phyloP scores from a whole-genome alignment of 768 basidiomycete genomes.

The Boletus rubescentipes region DNA sequence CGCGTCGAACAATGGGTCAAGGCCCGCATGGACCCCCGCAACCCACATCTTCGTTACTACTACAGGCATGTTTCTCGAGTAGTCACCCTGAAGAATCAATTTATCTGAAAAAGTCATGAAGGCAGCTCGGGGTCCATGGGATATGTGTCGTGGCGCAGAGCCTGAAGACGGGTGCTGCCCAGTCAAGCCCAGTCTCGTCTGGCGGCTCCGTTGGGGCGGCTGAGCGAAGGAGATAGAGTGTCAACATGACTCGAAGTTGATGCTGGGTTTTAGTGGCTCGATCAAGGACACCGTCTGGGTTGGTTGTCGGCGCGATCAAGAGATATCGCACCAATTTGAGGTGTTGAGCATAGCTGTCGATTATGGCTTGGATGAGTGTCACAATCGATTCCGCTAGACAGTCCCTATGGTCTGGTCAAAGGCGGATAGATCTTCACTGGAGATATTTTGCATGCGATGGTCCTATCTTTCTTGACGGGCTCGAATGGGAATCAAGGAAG shows the following conservation, averaged over 20 bases:
- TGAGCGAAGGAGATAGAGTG: conserved; percentile 25
- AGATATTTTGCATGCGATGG: conserved; percentile 17
- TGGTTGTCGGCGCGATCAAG: conserved; percentile 12
- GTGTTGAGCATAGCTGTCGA: conserved; percentile 33
- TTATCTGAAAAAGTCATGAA: conserved; percentile 30
- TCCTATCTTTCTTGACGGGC: conserved; percentile 19
- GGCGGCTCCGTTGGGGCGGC: conserved; percentile 2
- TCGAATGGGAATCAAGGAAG: conserved; percentile 17
- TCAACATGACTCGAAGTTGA: conserved; percentile 28
- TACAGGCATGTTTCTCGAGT: conserved; percentile 45
- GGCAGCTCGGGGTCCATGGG: neutral
- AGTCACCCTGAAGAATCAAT: conserved; percentile 31
- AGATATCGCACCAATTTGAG: conserved; percentile 27
- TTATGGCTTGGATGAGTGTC: conserved; percentile 25
- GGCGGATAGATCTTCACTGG: conserved; percentile 9
- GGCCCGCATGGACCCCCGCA: conserved; percentile 28
- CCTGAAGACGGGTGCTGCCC: conserved; percentile 31
- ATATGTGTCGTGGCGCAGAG: conserved; percentile 29
- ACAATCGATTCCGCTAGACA: conserved; percentile 34
- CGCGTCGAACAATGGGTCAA: conserved; percentile 15
- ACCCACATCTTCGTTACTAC: conserved; percentile 48
- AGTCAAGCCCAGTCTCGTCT: conserved; percentile 8
- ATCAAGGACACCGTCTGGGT: neutral
- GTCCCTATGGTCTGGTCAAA: neutral
- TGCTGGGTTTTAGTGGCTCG: conserved; percentile 7